Conservation (phyloP, 495 filamentous ascomycete species). For the Penicillium subrubescens region DNA sequence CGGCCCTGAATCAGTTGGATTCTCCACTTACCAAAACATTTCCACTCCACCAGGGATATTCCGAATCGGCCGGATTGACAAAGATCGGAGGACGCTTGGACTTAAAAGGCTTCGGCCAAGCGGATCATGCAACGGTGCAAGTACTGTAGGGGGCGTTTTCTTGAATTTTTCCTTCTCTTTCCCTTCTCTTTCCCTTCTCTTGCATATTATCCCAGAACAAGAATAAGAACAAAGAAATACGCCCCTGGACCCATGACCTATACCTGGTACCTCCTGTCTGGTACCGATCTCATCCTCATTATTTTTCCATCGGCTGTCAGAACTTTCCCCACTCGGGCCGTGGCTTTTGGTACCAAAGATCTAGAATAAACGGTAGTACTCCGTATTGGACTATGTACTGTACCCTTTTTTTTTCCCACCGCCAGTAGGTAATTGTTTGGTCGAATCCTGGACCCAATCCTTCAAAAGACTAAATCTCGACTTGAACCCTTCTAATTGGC, state of each 20-base stretch:
- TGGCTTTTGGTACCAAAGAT: neutral
- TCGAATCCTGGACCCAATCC: neutral
- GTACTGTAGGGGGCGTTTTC: neutral
- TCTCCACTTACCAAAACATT: neutral
- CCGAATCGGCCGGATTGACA: constrained; percentile 17
- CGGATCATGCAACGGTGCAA: neutral
- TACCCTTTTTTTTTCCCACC: neutral
- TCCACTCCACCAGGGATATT: neutral
- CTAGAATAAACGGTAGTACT: neutral
- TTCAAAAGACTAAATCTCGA: neutral
- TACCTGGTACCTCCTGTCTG: too few relatives aligned
- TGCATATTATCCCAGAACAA: too few relatives aligned
- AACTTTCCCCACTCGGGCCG: neutral
- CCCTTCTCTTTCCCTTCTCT: too few relatives aligned
- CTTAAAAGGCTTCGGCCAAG: neutral
- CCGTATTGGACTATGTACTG: neutral
- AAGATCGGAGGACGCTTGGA: constrained; percentile 9
- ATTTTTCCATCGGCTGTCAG: neutral
- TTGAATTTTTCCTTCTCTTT: neutral
- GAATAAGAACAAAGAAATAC: neutral
- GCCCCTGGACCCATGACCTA: too few relatives aligned
- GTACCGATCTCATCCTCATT: neutral
- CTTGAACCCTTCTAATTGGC: neutral
- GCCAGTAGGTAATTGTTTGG: neutral
- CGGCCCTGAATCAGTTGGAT: neutral